phyloP scores from a whole-genome alignment of 2,329 filamentous ascomycete species.

The Paramyrothecium roridum region DNA sequence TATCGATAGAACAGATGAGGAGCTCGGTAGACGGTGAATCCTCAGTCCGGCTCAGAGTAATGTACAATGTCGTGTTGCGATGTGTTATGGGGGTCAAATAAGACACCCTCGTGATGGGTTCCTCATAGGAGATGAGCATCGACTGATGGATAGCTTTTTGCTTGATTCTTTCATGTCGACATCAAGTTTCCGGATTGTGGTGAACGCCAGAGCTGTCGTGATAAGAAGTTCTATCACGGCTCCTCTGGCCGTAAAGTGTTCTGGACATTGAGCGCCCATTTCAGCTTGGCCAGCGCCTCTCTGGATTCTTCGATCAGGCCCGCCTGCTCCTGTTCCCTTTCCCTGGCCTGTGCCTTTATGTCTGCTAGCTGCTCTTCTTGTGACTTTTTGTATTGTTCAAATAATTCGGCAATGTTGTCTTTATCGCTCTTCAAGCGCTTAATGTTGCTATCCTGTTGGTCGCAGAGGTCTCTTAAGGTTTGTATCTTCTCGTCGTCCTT shows the following conservation, averaged over 20 bases:
- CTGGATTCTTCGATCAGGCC: conserved; percentile 54
- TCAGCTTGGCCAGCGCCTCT: conserved; percentile 63
- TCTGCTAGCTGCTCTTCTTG: conserved; percentile 59
- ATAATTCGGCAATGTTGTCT: conserved; percentile 55
- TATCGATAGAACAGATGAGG: too few species aligned
- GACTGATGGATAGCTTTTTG: neutral
- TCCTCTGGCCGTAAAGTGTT: conserved; percentile 39
- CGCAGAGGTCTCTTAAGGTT: conserved; percentile 64
- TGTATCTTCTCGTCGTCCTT: conserved; percentile 62
- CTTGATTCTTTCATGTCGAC: too few species aligned
- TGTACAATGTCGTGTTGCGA: neutral
- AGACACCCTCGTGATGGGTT: neutral
- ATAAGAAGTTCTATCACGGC: neutral
- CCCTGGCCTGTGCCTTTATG: conserved; percentile 55
- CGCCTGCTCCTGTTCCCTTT: conserved; percentile 60
- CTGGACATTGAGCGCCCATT: conserved; percentile 70
- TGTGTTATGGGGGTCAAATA: neutral
- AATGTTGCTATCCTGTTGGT: conserved; percentile 70
- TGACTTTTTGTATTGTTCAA: conserved; percentile 61
- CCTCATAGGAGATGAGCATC: neutral
- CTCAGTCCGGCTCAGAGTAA: too few species aligned
- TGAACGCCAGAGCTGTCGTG: neutral
- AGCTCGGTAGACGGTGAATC: too few species aligned
- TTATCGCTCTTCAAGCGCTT: conserved; percentile 59
- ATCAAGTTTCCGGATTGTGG: too few species aligned